Evolutionary conservation across 2,329 filamentous ascomycete genomes (phyloP).

Genomic region (Clonostachys chloroleuca): DNA sequence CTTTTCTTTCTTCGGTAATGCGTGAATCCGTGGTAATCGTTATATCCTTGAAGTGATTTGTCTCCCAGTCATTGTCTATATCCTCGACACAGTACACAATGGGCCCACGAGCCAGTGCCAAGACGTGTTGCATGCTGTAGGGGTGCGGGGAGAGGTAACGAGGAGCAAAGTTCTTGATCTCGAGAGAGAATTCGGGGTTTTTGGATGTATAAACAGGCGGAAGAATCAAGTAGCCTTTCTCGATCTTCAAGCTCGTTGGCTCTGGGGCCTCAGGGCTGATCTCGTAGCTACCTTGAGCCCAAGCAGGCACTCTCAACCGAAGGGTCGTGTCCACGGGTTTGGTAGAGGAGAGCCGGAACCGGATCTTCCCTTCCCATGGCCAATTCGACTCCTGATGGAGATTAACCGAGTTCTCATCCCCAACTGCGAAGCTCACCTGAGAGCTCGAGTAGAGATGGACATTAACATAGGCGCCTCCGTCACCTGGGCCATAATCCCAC

Average conservation of each 20-base stretch:
- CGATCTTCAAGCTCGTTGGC: conserved; percentile 6
- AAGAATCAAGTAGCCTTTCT: conserved; percentile 45
- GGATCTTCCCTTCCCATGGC: conserved; percentile 51
- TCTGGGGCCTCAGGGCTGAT: conserved; percentile 24
- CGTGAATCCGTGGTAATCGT: conserved; percentile 13
- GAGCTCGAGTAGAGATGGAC: conserved; percentile 54
- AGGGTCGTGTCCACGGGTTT: conserved; percentile 24
- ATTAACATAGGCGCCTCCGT: conserved; percentile 31
- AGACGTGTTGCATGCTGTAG: conserved; percentile 48
- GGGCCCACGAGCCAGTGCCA: conserved; percentile 51
- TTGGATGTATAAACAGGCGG: conserved; percentile 28
- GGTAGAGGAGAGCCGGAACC: conserved; percentile 31
- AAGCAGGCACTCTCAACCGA: conserved; percentile 48
- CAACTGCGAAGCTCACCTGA: conserved; percentile 30
- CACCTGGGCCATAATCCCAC: conserved; percentile 34
- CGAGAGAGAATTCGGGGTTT: conserved; percentile 28
- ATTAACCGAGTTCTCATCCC: conserved; percentile 19
- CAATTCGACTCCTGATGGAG: conserved; percentile 48
- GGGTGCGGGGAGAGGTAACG: conserved; percentile 48
- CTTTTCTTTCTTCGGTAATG: conserved; percentile 10
- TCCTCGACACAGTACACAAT: conserved; percentile 60
- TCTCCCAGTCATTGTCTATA: conserved; percentile 49
- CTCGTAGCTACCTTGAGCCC: conserved; percentile 29
- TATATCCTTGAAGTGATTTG: conserved; percentile 48
- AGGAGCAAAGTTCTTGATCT: conserved; percentile 37